Base-by-base conservation (phyloP, 2,329 filamentous ascomycete species). In the Fusarium sp. region DNA sequence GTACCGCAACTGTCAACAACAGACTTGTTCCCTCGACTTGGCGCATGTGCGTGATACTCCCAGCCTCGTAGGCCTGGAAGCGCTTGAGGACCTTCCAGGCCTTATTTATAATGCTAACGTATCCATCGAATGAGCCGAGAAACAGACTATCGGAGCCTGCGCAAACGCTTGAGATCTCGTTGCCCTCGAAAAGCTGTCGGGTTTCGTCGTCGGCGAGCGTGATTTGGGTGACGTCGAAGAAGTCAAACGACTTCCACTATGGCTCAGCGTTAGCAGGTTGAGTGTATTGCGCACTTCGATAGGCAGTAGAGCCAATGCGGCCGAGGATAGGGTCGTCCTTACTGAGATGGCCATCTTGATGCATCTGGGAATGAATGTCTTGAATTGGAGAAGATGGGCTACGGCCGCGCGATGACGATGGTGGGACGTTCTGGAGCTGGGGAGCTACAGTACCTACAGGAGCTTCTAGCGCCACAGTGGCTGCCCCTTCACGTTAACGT, bases 241-340 rank as follows among this genome's bases (percentile, higher is more conserved):
- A 99, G 84, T 96, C 93, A 82, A 99, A 99, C 69, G 90, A 89
- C 90, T 97, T 97, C 94, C 95, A 98, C 94, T 97, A 67, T 17
- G 9, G 27, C 10, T 19, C 17, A 1, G 23, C 35, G 31, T 70
- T 37, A 70, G 68, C 8, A 35, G 17, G 1, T 6, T 10, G 1
- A 21, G 2, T 17, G 9, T 13, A 11, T 5, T 3, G 35, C 3
- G 15, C 19, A 13, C 25, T 8, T 3, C 15, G 2, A 3, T 9
- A 0, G 6, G 9, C 5, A 38, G 3, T 1, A 15, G 23, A 6
- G 1, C 6, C 11, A 21, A 25, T 43, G 27, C 21, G 61, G 39
- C 32, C 11, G 7, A 35, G 11, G 29, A 9, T 1, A 52, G 37
- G 48, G 32, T 17, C 25, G 8, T 65, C 39, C 57, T 49, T 68